Percentiles rank a stretch among this genome's conserved stretches.
Conservation (phyloP, 1,139 yeast species). For the Candida sojae region DNA sequence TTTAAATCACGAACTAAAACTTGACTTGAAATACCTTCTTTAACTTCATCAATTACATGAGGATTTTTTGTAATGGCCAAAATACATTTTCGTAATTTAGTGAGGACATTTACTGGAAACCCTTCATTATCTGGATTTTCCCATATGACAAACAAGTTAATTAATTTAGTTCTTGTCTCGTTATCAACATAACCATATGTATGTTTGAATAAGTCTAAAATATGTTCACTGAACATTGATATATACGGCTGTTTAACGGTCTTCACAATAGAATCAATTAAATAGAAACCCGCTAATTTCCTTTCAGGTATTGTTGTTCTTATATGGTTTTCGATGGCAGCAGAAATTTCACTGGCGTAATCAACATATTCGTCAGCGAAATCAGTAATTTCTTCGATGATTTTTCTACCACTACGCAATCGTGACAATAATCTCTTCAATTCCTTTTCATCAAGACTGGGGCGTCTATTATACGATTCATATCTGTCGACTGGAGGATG, state of each 20-base stretch:
- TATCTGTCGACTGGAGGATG: too few relatives aligned
- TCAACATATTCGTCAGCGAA: not conserved
- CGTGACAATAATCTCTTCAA: too few relatives aligned
- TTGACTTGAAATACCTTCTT: constrained; percentile 24
- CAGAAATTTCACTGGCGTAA: constrained; percentile 25
- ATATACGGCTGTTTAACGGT: constrained; percentile 49
- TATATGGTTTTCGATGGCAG: constrained; percentile 36
- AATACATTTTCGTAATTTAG: too few relatives aligned
- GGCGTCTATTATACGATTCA: too few relatives aligned
- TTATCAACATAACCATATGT: constrained; percentile 43
- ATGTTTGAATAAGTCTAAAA: constrained; percentile 28
- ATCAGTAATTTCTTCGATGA: too few relatives aligned
- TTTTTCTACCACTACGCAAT: too few relatives aligned
- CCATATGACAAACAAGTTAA: constrained; percentile 43
- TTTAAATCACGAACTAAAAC: constrained; percentile 10
- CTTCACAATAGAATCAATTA: constrained; percentile 45
- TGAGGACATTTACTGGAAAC: too few relatives aligned
- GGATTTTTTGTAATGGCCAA: not conserved
- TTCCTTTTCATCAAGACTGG: too few relatives aligned
- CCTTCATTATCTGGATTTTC: constrained; percentile 24
- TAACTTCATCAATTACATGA: not conserved
- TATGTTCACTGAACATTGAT: constrained; percentile 29
- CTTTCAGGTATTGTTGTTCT: constrained; percentile 38
- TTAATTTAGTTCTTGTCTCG: constrained; percentile 22
- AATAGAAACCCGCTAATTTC: constrained; percentile 39